Evolutionary conservation across 345 rosid species (phyloP), one percentile per base, ranked within the genome.

Genomic region (Atalantia buxifolia): DNA sequence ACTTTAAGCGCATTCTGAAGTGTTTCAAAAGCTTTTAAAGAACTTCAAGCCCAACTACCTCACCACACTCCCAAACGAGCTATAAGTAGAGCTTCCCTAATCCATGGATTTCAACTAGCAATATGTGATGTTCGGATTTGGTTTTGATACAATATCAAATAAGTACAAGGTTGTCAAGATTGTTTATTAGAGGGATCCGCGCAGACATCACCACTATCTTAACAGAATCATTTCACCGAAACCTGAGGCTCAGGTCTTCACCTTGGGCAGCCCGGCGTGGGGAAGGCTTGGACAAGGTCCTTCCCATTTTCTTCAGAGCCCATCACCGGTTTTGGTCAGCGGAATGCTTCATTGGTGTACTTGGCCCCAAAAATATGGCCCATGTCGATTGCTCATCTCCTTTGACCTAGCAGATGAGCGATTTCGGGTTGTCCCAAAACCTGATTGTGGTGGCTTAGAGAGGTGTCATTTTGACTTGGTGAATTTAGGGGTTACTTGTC

Each of bases 301-400:
- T 55, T 33, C 55, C 76, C 60, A 50, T 21, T 22, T 78, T 25
- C 28, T 60, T 25, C 28, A 2, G 8, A n/a, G 27, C 10, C 28
- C 93, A 0, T 83, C 94, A 0, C 97, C 90, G 86, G 90, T 97
- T 45, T 82, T 92, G 72, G 88, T 93, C 72, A 77, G 81, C 18
- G 97, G 99, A 19, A 87, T 89, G 82, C 87, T 95, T 64, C 99
- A 93, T 81, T 95, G 93, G 90, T 89, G 90, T 2, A 89, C 89
- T 10, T 67, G 89, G 42, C 97, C 91, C 0, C 82, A 88, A 3
- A 82, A 94, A 68, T 82, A 88, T 76, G 81, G 85, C 27, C 93
- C 92, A 42, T 42, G 50, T 42, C 50, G 50, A 42, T 42, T 12
- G 50, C 50, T 42, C 16, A 0, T 42, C 14, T 42, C 99, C 1